These are phyloP conservation scores for Endocalyx cinctus DNA, from an alignment of 2,329 filamentous ascomycete genomes.

Conservation along the genomic window DNA sequence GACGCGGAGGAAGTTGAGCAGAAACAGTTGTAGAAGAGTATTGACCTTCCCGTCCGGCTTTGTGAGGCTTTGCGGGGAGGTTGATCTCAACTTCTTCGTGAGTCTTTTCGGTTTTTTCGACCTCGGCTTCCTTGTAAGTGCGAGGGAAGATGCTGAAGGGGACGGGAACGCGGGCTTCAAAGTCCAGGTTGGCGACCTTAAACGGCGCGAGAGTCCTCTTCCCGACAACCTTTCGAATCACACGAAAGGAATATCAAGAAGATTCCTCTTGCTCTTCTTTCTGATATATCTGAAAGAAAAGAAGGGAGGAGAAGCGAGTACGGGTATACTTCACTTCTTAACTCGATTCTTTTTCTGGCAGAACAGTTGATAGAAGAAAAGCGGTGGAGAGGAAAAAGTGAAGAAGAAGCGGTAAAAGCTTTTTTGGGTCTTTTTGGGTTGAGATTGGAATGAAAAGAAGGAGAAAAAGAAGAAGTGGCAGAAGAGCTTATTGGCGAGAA, in stretches of 20 bases:
- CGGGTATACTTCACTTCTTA: constrained; percentile 27
- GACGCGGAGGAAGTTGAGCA: constrained; percentile 59
- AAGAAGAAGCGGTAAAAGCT: constrained; percentile 33
- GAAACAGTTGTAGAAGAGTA: constrained; percentile 67
- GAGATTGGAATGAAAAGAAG: constrained; percentile 21
- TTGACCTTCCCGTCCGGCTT: constrained; percentile 98
- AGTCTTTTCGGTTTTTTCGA: constrained; percentile 52
- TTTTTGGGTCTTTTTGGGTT: constrained; percentile 25
- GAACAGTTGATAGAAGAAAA: constrained; percentile 19
- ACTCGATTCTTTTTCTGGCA: constrained; percentile 29
- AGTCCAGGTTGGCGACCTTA: constrained; percentile 97
- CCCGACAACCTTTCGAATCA: constrained; percentile 39
- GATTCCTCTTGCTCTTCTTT: constrained; percentile 62
- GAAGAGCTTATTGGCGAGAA: constrained; percentile 26
- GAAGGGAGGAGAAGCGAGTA: constrained; percentile 33
- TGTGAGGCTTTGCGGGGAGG: constrained; percentile 58
- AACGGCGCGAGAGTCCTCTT: constrained; percentile 39
- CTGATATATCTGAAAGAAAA: constrained; percentile 39
- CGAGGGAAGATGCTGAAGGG: constrained; percentile 99
- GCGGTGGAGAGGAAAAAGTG: constrained; percentile 44
- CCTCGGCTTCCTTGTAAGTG: constrained; percentile 73
- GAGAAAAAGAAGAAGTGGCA: constrained; percentile 27
- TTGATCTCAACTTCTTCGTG: constrained; percentile 89
- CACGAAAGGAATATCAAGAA: constrained; percentile 61
- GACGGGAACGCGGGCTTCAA: constrained; percentile 98